Conservation (phyloP, 108 stramenopile genomes). For the Skeletonema tropicum region DNA sequence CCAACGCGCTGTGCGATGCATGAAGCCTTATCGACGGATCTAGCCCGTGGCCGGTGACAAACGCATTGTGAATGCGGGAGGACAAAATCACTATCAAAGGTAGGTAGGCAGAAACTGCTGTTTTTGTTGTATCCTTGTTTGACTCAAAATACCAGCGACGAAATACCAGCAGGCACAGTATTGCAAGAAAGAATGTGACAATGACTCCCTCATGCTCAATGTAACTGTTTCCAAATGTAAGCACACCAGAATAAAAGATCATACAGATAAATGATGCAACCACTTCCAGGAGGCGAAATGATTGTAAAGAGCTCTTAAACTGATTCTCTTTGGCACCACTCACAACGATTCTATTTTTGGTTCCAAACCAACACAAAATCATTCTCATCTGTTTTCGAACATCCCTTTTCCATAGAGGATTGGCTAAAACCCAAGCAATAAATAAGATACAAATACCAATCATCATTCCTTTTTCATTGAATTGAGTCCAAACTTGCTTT, state of each 20-base stretch:
- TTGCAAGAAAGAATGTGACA: slow-evolving; percentile 64
- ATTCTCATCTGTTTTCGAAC: slow-evolving; percentile 24
- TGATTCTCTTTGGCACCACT: background rate
- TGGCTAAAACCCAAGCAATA: slow-evolving; percentile 45
- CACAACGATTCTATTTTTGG: background rate
- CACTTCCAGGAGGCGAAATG: slow-evolving; percentile 46
- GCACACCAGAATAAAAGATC: slow-evolving; percentile 65
- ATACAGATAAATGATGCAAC: slow-evolving; percentile 50
- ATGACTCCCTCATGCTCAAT: slow-evolving; percentile 68
- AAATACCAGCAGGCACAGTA: slow-evolving; percentile 53
- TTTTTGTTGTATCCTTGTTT: background rate
- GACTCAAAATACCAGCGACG: slow-evolving; percentile 39
- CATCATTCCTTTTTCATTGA: slow-evolving; percentile 80
- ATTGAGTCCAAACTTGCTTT: slow-evolving; percentile 86
- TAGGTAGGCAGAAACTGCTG: slow-evolving; percentile 4
- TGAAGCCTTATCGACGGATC: slow-evolving; percentile 83
- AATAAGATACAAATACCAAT: slow-evolving; percentile 59
- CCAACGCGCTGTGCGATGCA: slow-evolving; percentile 59
- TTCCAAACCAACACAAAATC: slow-evolving; percentile 9
- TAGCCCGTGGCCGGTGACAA: slow-evolving; percentile 77
- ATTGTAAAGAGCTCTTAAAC: slow-evolving; percentile 1
- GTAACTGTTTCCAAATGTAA: slow-evolving; percentile 85
- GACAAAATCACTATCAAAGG: slow-evolving; percentile 56
- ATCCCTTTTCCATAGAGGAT: slow-evolving; percentile 33
- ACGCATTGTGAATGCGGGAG: slow-evolving; percentile 58